Base-by-base conservation (phyloP, 352 stramenopile species). In the Phytophthora melonis region DNA sequence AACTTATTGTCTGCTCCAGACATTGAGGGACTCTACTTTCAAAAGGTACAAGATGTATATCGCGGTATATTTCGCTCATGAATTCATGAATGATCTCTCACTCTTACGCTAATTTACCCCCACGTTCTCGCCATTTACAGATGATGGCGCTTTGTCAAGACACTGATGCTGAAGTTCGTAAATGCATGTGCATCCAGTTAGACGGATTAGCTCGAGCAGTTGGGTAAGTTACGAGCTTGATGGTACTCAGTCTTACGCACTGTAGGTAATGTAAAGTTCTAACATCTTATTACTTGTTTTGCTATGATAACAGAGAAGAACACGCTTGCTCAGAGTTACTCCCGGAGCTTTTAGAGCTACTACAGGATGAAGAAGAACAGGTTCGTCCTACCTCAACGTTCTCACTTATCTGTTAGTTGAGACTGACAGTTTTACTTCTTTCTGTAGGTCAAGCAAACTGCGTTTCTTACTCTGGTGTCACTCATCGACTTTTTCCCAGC, bases 61-160 rank as follows among this genome's bases (percentile, higher is more conserved):
- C 11, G 11, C 36, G 36, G 30, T 34, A 43, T 43, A 23, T 30
- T 2, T 32, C 41, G 41, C 41, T 2, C 23, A 25, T 25, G 23
- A 25, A 25, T 25, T 25, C 1, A 49, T 4, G 16, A 23, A n/a
- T 16, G 23, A 21, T 43, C 13, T 25, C 8, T 43, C 55, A 61
- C 23, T 56, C 21, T 66, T 19, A 45, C 23, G 16, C 16, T 52
- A 23, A 23, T 13, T 52, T 52, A 10, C 43, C 5, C n/a, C 5
- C 10, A 25, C 16, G 13, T 52, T 52, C 3, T 54, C 47, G 16
- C 3, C 70, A 10, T 45, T 9, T 7, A 6, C 78, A 95, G 87
- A 95, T 94, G 89, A 93, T 95, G 82, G 83, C 81, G 0, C 65
- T 95, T 30, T 95, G 89, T 52, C 89, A 95, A 81, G 89, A 95